These are phyloP conservation scores for Plantago rigida DNA, from an alignment of 305 asterid species.

Conservation along the genomic window DNA sequence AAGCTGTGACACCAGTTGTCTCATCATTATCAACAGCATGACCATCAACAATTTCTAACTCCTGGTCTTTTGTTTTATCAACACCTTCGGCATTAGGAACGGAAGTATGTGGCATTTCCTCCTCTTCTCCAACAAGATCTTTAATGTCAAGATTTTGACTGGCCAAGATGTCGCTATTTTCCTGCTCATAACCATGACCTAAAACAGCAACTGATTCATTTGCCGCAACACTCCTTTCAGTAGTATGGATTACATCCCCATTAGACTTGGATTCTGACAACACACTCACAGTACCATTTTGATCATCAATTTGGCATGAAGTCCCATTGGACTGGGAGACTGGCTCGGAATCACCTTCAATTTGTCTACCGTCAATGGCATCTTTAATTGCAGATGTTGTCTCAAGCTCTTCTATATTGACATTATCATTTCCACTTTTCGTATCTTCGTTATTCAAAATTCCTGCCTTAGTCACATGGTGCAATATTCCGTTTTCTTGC, in stretches of 20 bases:
- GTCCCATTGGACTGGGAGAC: constrained; percentile 32
- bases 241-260: constrained; percentile 29
- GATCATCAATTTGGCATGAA: constrained; percentile 26
- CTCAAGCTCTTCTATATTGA: constrained; percentile 23
- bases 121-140: constrained; percentile 27
- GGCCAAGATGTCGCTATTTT: constrained; percentile 21
- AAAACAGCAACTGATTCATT: constrained; percentile 22
- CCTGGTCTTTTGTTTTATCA: constrained; percentile 27
- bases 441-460: constrained; percentile 22
- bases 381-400: constrained; percentile 35
- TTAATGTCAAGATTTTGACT: constrained; percentile 21
- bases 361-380: constrained; percentile 31
- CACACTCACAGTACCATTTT: constrained; percentile 25
- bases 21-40: constrained; percentile 33
- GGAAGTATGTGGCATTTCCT: constrained; percentile 24
- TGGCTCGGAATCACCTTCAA: constrained; percentile 27
- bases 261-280: constrained; percentile 31
- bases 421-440: constrained; percentile 25
- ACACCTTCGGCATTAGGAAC: constrained; percentile 27
- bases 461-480: constrained; percentile 15
- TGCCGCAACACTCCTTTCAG: constrained; percentile 23
- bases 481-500: constrained; percentile 28
- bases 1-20: constrained; percentile 26
- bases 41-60: constrained; percentile 20
- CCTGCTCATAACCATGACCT: constrained; percentile 29